A percentile compares a stretch with the other conserved stretches of the same genome.
Conservation (phyloP, 306 rosid genomes). For the Ormosia semicastrata region DNA sequence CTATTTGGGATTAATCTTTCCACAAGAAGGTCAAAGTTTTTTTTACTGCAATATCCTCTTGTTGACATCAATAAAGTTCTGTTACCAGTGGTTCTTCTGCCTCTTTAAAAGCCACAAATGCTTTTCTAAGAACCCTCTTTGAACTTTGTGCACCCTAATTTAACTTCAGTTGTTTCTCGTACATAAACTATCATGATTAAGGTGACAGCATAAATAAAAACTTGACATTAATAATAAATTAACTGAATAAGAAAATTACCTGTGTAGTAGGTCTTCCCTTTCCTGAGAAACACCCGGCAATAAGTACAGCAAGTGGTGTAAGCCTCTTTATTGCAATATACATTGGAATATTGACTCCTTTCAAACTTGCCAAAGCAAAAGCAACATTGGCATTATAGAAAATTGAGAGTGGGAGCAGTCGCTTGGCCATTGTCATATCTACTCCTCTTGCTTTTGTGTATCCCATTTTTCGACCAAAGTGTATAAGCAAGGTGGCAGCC, state of each 20-base stretch:
- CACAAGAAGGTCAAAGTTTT: background rate
- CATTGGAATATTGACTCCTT: constrained; percentile 98
- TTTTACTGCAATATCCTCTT: background rate
- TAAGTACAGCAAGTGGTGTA: constrained; percentile 91
- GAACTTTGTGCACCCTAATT: background rate
- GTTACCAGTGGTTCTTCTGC: background rate
- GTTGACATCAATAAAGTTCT: background rate
- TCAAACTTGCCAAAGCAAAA: constrained; percentile 94
- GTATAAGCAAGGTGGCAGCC: constrained; percentile 71
- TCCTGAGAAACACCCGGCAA: constrained; percentile 73
- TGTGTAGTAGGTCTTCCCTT: constrained; percentile 75
- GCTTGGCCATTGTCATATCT: constrained; percentile 71
- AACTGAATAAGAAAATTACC: constrained; percentile 28
- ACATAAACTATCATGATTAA: background rate
- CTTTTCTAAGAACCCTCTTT: background rate
- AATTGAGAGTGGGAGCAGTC: constrained; percentile 71
- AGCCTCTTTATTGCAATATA: constrained; percentile 97
- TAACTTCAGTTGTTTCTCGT: background rate
- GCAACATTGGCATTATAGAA: constrained; percentile 97
- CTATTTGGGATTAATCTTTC: constrained; percentile 7
- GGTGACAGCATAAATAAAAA: background rate
- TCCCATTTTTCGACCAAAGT: constrained; percentile 66
- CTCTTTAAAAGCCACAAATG: background rate
- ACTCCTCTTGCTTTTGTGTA: constrained; percentile 65
- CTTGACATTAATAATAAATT: background rate